Evolutionary conservation across 2,329 filamentous ascomycete genomes (phyloP), one percentile per base, ranked within the genome.

Genomic region (Didymella lethalis): DNA sequence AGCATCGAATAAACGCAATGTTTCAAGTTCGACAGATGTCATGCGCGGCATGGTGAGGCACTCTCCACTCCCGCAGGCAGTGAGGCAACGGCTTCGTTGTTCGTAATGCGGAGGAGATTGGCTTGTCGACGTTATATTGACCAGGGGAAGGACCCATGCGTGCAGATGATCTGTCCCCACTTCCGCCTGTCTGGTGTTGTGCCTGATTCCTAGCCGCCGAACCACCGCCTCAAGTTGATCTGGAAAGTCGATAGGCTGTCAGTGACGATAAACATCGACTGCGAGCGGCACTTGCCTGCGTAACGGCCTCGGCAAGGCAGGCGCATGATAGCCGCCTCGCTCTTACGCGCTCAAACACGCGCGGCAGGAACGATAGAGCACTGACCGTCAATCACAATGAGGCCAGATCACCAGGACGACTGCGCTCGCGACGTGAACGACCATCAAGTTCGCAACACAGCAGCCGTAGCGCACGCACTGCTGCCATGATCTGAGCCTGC

Each of bases 81-180:
- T 59, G 50, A 59, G 46, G 56, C 50, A 59, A 49, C 56, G 40
- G 50, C 34, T 47, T 54, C 26, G 32, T 18, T 18, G 56, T 50
- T 59, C 40, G 46, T 46, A 59, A 49, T 54, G 56, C 45, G 56
- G 56, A 59, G 56, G 46, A 59, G 46, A 59, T 59, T 59, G 34
- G 32, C 25, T 28, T 59, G 50, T 54, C 46, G 25, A 59, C 41
- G 46, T 50, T 59, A 59, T 54, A 59, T 59, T 59, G 56, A 49
- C 40, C 26, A 59, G 56, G 50, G 50, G 45, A 32, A 46, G 34
- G 20, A 41, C 47, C 56, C 56, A 59, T 50, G 56, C 34, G 29
- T 32, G 28, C 29, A 32, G 49, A 41, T 6, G 31, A 59, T 54
- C 56, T 28, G 3, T 34, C 50, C 49, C 56, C 56, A 54, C 56